Base-by-base conservation (phyloP, 2,329 filamentous ascomycete species). In the Fusarium aywerte region DNA sequence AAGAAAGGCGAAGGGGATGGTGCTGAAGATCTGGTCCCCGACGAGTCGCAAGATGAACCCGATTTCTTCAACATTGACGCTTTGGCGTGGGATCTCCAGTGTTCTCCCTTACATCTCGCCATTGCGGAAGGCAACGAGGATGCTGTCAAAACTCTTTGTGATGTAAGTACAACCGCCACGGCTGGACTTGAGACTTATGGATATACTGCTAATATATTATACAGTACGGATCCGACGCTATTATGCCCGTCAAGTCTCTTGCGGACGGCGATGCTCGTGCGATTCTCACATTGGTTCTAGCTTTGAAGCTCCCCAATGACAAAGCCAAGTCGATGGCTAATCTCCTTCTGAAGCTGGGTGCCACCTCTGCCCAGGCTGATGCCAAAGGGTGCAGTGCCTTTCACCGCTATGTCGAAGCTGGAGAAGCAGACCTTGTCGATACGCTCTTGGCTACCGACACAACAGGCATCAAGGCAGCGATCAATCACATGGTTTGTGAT, bases 51-150 rank as follows among this genome's bases (percentile, higher is more conserved):
- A 2, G 84, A 90, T 11, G 90, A 91, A 20, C 92, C 92, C 1
- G 92, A 97, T 76, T 85, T 94, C 51, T 95, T 91, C 75, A 88
- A 96, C 68, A 84, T 94, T 61, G 89, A 96, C 67, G 85, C 90
- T 2, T 75, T 91, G n/a, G 87, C 92, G 2, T 97, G 93, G 93
- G 92, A 96, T 70, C 85, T 84, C 7, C 87, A 89, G 6, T 87
- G 88, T 58, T 91, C 90, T 13, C 88, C 93, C 2, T 82, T 96
- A 7, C 93, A 97, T 75, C 83, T 93, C 27, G 93, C 93, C 9
- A 93, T 96, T 62, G 76, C 92, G 2, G 86, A 87, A 61, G 92
- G 92, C 0, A 89, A 95, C 67, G 80, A 85, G 25, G 84, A 90
- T 5, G 85, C 89, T 12, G 91, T 95, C 15, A 86, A 89, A 58